These are phyloP conservation scores for Crithidia fasciculata DNA, from an alignment of 208 protist species.

Conservation along the genomic window DNA sequence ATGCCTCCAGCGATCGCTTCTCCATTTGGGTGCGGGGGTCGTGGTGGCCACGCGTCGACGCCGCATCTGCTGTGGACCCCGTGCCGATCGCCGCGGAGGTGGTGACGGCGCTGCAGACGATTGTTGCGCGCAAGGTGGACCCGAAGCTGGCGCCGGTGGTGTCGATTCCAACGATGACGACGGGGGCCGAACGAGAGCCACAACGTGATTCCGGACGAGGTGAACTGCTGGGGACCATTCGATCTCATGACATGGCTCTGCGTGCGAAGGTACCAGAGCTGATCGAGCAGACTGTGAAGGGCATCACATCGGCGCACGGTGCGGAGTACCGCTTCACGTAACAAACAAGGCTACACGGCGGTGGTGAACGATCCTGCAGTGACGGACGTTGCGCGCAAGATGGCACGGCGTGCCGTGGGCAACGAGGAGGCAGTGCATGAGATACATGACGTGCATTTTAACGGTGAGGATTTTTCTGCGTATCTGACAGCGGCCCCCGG, in stretches of 20 bases:
- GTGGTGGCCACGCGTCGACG: constrained; percentile 64
- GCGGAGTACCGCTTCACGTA: constrained; percentile 38
- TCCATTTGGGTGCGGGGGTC: constrained; percentile 47
- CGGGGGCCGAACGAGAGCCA: constrained; percentile 56
- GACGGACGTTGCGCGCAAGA: constrained; percentile 42
- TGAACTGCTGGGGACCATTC: constrained; percentile 63
- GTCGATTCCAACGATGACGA: constrained; percentile 53
- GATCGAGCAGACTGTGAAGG: constrained; percentile 52
- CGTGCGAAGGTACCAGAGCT: constrained; percentile 36
- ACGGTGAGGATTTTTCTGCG: constrained; percentile 58
- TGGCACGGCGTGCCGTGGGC: constrained; percentile 35
- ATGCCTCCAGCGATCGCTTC: constrained; percentile 36
- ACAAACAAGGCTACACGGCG: constrained; percentile 53
- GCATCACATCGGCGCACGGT: constrained; percentile 52
- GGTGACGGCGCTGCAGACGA: constrained; percentile 57
- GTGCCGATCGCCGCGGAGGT: constrained; percentile 68
- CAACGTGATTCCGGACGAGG: constrained; percentile 72
- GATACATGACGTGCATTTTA: constrained; percentile 20
- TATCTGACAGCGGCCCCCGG: constrained; percentile 41
- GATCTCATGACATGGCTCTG: constrained; percentile 46
- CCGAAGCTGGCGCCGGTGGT: constrained; percentile 54
- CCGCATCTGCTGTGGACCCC: constrained; percentile 65
- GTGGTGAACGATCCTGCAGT: constrained; percentile 57
- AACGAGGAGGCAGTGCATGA: constrained; percentile 20
- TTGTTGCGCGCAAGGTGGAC: constrained; percentile 56